Evolutionary conservation across 2,329 filamentous ascomycete genomes (phyloP).

Genomic region (Hypocreales sp.): DNA sequence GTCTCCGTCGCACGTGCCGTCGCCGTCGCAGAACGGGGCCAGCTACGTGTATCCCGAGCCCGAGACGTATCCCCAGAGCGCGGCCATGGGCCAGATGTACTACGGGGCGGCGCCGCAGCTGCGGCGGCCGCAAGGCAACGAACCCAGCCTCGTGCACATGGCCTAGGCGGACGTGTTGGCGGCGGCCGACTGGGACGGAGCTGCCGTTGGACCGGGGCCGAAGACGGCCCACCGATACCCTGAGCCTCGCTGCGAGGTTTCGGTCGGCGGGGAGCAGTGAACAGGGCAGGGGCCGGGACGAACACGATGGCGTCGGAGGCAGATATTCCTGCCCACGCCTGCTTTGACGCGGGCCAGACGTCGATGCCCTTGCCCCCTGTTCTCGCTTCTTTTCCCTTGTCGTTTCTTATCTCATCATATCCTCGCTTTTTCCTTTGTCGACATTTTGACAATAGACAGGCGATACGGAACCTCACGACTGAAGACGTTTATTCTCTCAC

Average conservation of each 20-base stretch:
- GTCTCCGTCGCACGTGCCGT: constrained; percentile 60
- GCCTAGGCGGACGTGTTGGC: constrained; percentile 13
- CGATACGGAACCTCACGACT: constrained; percentile 1
- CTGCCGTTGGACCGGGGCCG: too few species aligned
- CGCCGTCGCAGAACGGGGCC: constrained; percentile 52
- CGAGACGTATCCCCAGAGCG: constrained; percentile 50
- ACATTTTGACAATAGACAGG: constrained; percentile 1
- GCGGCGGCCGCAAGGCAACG: constrained; percentile 59
- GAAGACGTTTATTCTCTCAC: neutral
- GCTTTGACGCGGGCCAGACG: too few species aligned
- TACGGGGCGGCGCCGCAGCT: constrained; percentile 50
- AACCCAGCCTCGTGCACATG: constrained; percentile 37
- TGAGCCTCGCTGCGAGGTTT: constrained; percentile 6
- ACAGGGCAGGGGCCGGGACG: too few species aligned
- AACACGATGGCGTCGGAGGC: too few species aligned
- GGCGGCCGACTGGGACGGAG: constrained; percentile 1
- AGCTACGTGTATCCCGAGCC: constrained; percentile 73
- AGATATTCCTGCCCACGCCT: too few species aligned
- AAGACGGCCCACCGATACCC: constrained; percentile 10
- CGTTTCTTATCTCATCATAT: too few species aligned
- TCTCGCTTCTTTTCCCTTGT: too few species aligned
- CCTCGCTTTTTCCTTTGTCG: too few species aligned
- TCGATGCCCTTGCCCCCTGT: too few species aligned
- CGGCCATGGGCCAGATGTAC: constrained; percentile 52
- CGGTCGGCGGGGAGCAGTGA: too few species aligned